phyloP scores from a whole-genome alignment of 176 grass and related monocot species.

The Rhipidocladum racemiflorum region DNA sequence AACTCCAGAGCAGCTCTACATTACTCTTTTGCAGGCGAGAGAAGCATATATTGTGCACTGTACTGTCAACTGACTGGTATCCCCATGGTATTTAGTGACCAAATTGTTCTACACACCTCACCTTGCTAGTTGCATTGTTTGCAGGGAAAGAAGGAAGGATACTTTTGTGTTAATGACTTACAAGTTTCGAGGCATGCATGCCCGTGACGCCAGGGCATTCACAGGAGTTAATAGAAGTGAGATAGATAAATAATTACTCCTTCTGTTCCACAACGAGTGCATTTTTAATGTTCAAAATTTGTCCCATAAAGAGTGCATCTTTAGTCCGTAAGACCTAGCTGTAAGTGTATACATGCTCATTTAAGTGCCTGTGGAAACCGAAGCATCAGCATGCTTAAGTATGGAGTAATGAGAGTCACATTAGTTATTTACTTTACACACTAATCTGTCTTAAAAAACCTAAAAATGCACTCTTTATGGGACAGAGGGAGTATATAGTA shows the following conservation, averaged over 20 bases:
- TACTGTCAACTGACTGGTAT: constrained; percentile 1
- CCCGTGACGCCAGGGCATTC: constrained; percentile 31
- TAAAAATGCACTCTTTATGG: no score
- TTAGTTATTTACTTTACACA: no score
- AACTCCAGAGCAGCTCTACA: background rate
- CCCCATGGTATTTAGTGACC: constrained; percentile 16
- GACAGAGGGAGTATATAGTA: no score
- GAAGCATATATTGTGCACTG: background rate
- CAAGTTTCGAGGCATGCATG: constrained; percentile 44
- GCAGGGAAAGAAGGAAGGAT: constrained; percentile 28
- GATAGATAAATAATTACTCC: background rate
- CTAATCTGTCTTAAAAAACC: no score
- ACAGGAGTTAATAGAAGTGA: constrained; percentile 15
- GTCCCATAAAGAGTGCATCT: no score
- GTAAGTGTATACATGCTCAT: no score
- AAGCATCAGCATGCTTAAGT: no score
- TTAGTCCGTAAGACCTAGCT: no score
- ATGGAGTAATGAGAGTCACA: no score
- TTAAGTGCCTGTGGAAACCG: no score
- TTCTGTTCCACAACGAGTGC: no score
- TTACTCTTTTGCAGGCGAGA: background rate
- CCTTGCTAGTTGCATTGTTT: constrained; percentile 3
- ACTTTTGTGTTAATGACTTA: background rate
- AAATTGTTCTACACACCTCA: background rate
- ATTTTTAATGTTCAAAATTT: no score